Conservation (phyloP, 1,284 basidiomycete genomes). For the Tremellales sp. region DNA sequence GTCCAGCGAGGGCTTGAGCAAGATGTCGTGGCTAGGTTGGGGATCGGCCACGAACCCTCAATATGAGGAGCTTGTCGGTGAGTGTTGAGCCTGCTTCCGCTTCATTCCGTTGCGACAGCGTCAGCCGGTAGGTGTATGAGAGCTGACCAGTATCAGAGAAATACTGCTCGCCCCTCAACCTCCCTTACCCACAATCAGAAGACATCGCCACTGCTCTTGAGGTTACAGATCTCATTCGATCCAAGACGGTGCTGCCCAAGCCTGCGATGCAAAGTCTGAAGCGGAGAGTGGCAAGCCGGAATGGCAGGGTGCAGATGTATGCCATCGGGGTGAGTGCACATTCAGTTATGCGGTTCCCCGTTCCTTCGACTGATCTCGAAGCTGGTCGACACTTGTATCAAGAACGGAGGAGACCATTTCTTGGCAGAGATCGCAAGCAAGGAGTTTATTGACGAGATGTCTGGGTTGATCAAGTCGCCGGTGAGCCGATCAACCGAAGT, state of each 20-base stretch:
- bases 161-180: constrained; percentile 49
- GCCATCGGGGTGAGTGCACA: constrained; percentile 77
- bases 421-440: constrained; percentile 74
- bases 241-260: constrained; percentile 79
- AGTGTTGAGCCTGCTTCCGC: constrained; percentile 10
- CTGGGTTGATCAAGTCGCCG: constrained; percentile 48
- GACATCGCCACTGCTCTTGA: constrained; percentile 93
- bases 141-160: constrained; percentile 35
- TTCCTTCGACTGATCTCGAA: no score
- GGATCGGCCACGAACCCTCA: constrained; percentile 40
- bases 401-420: constrained; percentile 96
- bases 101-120: background rate
- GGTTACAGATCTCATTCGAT: constrained; percentile 93
- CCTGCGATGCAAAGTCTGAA: constrained; percentile 87
- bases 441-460: constrained; percentile 83
- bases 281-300: constrained; percentile 82
- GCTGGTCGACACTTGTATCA: constrained; percentile 90
- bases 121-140: no score
- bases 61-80: constrained; percentile 48
- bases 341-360: constrained; percentile 18
- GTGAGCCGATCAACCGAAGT: constrained; percentile 16
- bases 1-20: constrained; percentile 1
- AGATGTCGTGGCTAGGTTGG: constrained; percentile 47
- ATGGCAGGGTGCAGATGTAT: constrained; percentile 90
- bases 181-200: constrained; percentile 55